Evolutionary conservation across 306 rosid species (phyloP).

Genomic region (Vachellia pachyceras): DNA sequence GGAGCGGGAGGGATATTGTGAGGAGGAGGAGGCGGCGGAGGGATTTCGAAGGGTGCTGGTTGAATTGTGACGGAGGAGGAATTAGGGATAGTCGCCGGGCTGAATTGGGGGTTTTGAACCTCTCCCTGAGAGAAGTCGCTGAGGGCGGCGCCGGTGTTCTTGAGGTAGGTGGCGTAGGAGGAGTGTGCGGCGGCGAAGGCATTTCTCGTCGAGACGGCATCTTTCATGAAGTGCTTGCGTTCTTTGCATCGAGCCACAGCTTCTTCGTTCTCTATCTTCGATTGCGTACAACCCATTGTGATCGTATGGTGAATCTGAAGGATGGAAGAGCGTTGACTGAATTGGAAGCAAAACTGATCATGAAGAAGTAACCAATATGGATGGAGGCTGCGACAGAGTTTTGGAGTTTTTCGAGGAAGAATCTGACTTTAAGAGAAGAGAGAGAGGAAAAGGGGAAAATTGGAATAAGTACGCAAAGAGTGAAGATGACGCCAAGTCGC

Average conservation of each 20-base stretch:
- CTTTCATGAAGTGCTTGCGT: slow-evolving; percentile 77
- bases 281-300: slow-evolving; percentile 89
- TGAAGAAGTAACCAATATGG: background rate
- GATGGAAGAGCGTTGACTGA: background rate
- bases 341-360: background rate
- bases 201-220: slow-evolving; percentile 71
- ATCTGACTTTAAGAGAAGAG: background rate
- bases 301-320: background rate
- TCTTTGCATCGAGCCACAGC: slow-evolving; percentile 86
- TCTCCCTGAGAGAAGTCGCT: slow-evolving; percentile 81
- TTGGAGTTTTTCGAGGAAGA: background rate
- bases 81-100: background rate
- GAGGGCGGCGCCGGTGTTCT: slow-evolving; percentile 84
- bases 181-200: slow-evolving; percentile 93
- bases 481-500: slow-evolving; percentile 7
- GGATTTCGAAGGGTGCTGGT: slow-evolving; percentile 41
- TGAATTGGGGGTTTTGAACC: slow-evolving; percentile 48
- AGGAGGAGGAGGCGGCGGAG: slow-evolving; percentile 66
- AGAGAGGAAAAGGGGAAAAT: background rate
- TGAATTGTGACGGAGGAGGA: slow-evolving; percentile 14
- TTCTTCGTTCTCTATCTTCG: slow-evolving; percentile 97
- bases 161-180: slow-evolving; percentile 69
- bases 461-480: background rate
- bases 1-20: slow-evolving; percentile 32
- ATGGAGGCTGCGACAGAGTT: background rate